Evolutionary conservation across 2,329 filamentous ascomycete species (phyloP).

Genomic region (Botrytis sinoallii): DNA sequence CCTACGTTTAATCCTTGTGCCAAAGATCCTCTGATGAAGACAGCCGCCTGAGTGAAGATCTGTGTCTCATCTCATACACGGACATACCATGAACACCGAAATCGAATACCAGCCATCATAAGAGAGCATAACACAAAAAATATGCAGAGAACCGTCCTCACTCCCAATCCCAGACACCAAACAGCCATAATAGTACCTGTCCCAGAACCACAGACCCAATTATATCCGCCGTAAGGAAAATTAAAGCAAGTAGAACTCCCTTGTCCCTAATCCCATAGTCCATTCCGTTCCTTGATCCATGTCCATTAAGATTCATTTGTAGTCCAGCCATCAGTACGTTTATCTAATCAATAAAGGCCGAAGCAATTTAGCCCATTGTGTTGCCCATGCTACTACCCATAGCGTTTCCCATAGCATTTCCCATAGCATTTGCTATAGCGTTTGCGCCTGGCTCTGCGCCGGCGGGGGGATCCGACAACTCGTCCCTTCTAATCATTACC

Average conservation of each 20-base stretch:
- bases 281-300: neutral
- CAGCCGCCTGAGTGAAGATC: neutral
- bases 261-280: neutral
- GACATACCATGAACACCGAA: neutral
- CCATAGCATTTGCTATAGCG: slow-evolving; percentile 22
- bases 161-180: neutral
- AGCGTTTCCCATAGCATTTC: slow-evolving; percentile 15
- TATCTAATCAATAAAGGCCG: neutral
- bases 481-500: slow-evolving; percentile 60
- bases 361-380: neutral
- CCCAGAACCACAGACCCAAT: neutral
- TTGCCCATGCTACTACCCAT: slow-evolving; percentile 13
- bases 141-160: neutral
- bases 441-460: slow-evolving; percentile 27
- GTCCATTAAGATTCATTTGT: neutral
- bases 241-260: neutral
- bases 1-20: neutral
- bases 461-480: slow-evolving; percentile 40
- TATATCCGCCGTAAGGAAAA: neutral
- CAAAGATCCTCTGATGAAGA: neutral
- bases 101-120: neutral
- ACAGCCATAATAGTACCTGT: neutral
- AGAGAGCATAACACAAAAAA: neutral
- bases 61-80: neutral
- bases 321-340: neutral